Evolutionary conservation across 2,329 filamentous ascomycete species (phyloP), one percentile per base, ranked within the genome.

Genomic region (Chalara sp.): DNA sequence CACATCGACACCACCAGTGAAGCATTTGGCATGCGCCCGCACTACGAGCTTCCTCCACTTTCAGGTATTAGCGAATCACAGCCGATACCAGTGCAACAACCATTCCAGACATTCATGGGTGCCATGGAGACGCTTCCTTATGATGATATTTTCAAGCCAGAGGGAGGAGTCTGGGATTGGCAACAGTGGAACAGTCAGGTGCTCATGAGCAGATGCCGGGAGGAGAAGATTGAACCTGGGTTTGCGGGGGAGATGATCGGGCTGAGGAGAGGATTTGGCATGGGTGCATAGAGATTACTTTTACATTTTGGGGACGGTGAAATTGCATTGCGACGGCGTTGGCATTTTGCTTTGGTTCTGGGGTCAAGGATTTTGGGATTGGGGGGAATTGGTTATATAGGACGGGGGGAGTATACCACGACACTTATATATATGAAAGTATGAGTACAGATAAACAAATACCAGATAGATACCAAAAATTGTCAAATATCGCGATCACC

Each of bases 71-170:
- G 56, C 62, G 8, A 53, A 53, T 13, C 65, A 62, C 63, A 58
- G 59, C 2, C 49, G 41, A 6, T 7, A 12, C 4, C 7, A 7
- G 8, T 30, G 7, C 54, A 54, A 4, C 58, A 62, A 43, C 59
- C 61, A 2, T 66, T 65, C 50, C 61, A 65, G 49, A 63, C 63
- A 6, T 64, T 64, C 46, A 65, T 65, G 62, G 64, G 63, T 6
- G 57, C 63, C 8, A 61, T 62, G 55, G 54, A 57, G 6, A 61
- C 65, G 41, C 46, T 60, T 11, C 61, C 61, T 4, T 65, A 64
- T 40, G 63, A 65, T 31, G 63, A 66, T 49, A 61, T 64, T 11
- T 64, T 65, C 47, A 64, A 62, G 47, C 56, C 58, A 6, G 61
- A 64, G 37, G 53, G 54, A 5, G 57, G 59, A 2, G 44, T 61